phyloP scores from a whole-genome alignment of 2,329 filamentous ascomycete genomes.

The Helotiales sp. region DNA sequence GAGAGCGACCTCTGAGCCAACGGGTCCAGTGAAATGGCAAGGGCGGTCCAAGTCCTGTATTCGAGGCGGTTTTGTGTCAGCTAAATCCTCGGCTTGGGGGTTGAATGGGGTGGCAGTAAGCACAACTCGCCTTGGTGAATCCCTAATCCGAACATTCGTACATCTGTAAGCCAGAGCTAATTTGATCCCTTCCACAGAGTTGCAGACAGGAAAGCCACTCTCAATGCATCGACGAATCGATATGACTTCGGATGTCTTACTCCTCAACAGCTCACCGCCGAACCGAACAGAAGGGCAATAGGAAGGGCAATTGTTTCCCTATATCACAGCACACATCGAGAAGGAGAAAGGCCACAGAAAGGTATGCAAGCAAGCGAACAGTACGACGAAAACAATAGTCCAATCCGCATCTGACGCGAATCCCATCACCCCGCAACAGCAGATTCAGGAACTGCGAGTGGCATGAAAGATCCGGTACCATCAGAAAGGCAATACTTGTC shows the following conservation, averaged over 20 bases:
- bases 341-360: not conserved
- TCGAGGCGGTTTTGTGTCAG: not conserved
- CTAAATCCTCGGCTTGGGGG: not conserved
- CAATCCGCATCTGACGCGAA: constrained; percentile 10
- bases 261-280: not conserved
- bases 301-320: not conserved
- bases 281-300: not conserved
- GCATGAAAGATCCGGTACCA: not conserved
- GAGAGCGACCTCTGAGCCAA: not conserved
- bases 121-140: not conserved
- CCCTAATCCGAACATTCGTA: not conserved
- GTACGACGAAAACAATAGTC: constrained; percentile 1
- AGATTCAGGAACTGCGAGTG: not conserved
- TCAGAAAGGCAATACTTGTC: not conserved
- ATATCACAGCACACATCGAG: not conserved
- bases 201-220: not conserved
- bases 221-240: not conserved
- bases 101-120: not conserved
- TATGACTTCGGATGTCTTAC: not conserved
- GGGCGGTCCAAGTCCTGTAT: not conserved
- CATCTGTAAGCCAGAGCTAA: not conserved
- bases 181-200: not conserved
- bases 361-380: constrained; percentile 1
- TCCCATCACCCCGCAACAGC: not conserved
- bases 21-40: not conserved